phyloP scores from a whole-genome alignment of 2,329 filamentous ascomycete genomes.

The Cryphonectria carpinicola region DNA sequence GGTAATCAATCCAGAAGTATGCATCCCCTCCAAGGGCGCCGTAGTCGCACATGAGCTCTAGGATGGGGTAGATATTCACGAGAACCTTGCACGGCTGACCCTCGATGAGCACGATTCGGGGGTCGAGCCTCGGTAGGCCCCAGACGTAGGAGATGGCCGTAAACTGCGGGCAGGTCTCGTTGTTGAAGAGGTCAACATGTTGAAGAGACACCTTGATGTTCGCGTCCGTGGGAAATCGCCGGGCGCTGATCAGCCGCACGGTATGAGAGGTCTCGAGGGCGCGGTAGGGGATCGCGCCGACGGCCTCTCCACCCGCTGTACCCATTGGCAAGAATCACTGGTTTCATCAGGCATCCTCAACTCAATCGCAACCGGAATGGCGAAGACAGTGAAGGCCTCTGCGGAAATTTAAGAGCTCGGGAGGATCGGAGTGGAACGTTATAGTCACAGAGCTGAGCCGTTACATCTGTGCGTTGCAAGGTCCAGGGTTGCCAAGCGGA shows the following conservation, averaged over 20 bases:
- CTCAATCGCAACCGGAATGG: neutral
- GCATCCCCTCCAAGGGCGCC: neutral
- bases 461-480: neutral
- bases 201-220: neutral
- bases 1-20: conserved; percentile 16
- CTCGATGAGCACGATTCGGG: neutral
- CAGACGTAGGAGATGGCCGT: conserved; percentile 5
- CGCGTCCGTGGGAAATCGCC: neutral
- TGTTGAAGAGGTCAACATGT: neutral
- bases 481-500: neutral
- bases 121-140: neutral
- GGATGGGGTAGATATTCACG: neutral
- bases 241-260: conserved; percentile 6
- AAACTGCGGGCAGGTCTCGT: neutral
- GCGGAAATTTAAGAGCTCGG: neutral
- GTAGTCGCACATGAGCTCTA: conserved; percentile 7
- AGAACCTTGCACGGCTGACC: neutral
- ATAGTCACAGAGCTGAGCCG: neutral
- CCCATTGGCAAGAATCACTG: neutral
- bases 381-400: neutral
- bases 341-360: neutral
- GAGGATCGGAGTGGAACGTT: neutral
- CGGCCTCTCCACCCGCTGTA: neutral
- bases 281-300: neutral
- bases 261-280: conserved; percentile 8